Percentiles rank a stretch among this genome's conserved stretches.
These are phyloP conservation scores for Marvania coccoides DNA, from an alignment of 139 green algal genomes.

Conservation along the genomic window DNA sequence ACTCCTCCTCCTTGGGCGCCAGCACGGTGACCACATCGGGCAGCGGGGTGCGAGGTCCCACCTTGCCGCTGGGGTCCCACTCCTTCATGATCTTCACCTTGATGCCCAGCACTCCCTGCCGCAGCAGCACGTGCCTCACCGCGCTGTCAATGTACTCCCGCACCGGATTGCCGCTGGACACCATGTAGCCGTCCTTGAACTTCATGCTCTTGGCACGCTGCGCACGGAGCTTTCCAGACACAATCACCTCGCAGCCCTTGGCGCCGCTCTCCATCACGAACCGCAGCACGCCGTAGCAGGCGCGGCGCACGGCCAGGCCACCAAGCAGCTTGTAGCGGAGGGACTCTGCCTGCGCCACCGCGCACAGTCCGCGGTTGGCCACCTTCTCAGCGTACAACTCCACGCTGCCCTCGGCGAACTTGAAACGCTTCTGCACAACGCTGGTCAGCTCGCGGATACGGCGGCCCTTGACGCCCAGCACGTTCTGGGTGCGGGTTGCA, in stretches of 20 bases:
- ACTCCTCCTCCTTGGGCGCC: slow-evolving; percentile 82
- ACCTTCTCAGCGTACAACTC: slow-evolving; percentile 99
- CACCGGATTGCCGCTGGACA: slow-evolving; percentile 81
- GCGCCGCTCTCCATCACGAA: slow-evolving; percentile 99
- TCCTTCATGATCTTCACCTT: slow-evolving; percentile 99
- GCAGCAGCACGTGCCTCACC: slow-evolving; percentile 94
- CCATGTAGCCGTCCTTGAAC: slow-evolving; percentile 98
- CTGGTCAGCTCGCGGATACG: slow-evolving; percentile 97
- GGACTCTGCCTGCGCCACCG: slow-evolving; percentile 96
- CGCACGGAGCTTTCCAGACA: slow-evolving; percentile 95
- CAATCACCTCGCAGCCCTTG: slow-evolving; percentile 99
- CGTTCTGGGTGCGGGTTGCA: slow-evolving; percentile 95
- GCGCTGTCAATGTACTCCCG: slow-evolving; percentile 89
- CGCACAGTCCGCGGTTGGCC: slow-evolving; percentile 93
- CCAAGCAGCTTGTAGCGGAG: slow-evolving; percentile 99
- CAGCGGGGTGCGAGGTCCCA: slow-evolving; percentile 84
- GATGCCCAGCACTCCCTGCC: slow-evolving; percentile 96
- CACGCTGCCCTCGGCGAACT: slow-evolving; percentile 89
- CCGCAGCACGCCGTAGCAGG: slow-evolving; percentile 98
- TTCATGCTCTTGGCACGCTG: slow-evolving; percentile 99
- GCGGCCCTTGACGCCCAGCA: slow-evolving; percentile 97
- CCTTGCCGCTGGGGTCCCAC: slow-evolving; percentile 91
- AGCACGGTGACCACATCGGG: slow-evolving; percentile 92
- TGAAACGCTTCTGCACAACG: slow-evolving; percentile 99
- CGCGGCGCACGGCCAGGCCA: slow-evolving; percentile 91